These are phyloP conservation scores for Spizellomyces punctatus DNA, from an alignment of 192 early-diverging fungal genomes.

Conservation along the genomic window DNA sequence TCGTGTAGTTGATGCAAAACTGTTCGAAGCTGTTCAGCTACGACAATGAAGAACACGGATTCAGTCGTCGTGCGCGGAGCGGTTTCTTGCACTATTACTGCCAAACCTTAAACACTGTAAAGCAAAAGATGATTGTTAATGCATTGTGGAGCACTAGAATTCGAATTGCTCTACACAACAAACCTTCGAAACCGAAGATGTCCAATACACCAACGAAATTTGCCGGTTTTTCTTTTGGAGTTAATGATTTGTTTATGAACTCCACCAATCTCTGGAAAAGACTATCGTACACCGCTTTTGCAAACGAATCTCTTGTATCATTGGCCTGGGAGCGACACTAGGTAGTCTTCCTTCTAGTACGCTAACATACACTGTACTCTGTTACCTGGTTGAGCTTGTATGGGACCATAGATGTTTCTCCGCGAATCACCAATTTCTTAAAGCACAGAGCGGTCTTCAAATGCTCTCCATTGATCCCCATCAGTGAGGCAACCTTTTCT, in stretches of 20 bases:
- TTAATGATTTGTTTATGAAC: slow-evolving; percentile 55
- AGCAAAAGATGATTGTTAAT: neutral
- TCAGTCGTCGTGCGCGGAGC: neutral
- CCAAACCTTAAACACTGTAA: slow-evolving; percentile 11
- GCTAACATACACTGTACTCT: neutral
- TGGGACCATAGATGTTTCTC: slow-evolving; percentile 88
- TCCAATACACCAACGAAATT: slow-evolving; percentile 59
- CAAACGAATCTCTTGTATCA: slow-evolving; percentile 60
- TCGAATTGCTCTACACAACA: neutral
- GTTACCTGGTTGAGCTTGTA: slow-evolving; percentile 76
- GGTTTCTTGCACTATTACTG: slow-evolving; percentile 6
- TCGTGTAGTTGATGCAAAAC: slow-evolving; percentile 99
- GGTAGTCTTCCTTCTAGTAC: slow-evolving; percentile 5
- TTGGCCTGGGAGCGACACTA: slow-evolving; percentile 42
- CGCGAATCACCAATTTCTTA: slow-evolving; percentile 84
- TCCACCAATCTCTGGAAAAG: slow-evolving; percentile 54
- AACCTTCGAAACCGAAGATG: slow-evolving; percentile 63
- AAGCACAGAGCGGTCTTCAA: slow-evolving; percentile 79
- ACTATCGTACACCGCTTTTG: slow-evolving; percentile 55
- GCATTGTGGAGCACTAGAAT: slow-evolving; percentile 2
- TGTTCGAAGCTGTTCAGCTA: slow-evolving; percentile 62
- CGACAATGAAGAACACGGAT: too few species aligned
- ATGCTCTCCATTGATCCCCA: slow-evolving; percentile 73
- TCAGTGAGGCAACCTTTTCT: slow-evolving; percentile 73
- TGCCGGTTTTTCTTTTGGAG: slow-evolving; percentile 33